phyloP scores from a whole-genome alignment of 192 early-diverging fungal genomes.

The Backusella sp. region DNA sequence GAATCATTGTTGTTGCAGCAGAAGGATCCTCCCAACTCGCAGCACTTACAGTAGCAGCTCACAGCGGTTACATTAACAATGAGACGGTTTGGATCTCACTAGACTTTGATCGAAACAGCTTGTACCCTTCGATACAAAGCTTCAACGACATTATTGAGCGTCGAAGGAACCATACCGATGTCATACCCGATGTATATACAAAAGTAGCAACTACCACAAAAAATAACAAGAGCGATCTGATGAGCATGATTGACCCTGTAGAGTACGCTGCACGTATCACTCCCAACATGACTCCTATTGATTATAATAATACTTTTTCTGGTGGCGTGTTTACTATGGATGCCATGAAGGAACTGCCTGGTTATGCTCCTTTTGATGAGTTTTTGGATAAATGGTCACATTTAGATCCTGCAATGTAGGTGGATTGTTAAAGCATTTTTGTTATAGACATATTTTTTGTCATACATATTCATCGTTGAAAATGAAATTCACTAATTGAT shows the following conservation, averaged over 20 bases:
- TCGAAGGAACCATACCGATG: constrained; percentile 14
- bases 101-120: neutral
- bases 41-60: constrained; percentile 40
- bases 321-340: constrained; percentile 47
- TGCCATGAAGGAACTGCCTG: constrained; percentile 35
- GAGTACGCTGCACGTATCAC: constrained; percentile 23
- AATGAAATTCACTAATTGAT: neutral
- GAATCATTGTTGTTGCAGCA: constrained; percentile 42
- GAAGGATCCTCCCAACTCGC: constrained; percentile 29
- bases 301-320: constrained; percentile 35
- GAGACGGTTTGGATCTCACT: constrained; percentile 30
- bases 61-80: constrained; percentile 32
- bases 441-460: neutral
- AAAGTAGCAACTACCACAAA: neutral
- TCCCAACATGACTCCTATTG: constrained; percentile 19
- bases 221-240: neutral
- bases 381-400: constrained; percentile 47
- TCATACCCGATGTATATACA: neutral
- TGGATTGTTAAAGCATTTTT: no score
- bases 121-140: neutral
- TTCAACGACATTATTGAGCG: constrained; percentile 25
- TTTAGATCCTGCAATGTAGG: constrained; percentile 41
- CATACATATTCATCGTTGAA: neutral
- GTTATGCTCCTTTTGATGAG: constrained; percentile 45
- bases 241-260: constrained; percentile 15